Conservation (phyloP, 176 grass and related monocot species). For the Oryza meyeriana region DNA sequence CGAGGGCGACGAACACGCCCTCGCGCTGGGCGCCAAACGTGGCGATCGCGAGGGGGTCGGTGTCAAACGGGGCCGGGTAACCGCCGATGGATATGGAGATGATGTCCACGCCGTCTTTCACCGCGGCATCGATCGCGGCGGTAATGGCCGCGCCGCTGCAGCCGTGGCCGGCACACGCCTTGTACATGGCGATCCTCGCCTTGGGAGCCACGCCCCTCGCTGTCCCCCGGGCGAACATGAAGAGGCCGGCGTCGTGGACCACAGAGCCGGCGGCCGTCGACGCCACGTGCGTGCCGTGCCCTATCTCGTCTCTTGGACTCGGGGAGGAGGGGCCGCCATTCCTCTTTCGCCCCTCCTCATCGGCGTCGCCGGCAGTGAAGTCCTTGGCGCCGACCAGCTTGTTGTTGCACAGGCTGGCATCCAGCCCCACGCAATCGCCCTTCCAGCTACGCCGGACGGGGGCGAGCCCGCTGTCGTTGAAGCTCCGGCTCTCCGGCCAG, state of each 20-base stretch:
- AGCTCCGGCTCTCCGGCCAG: slow-evolving; percentile 50
- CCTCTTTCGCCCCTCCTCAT: no score
- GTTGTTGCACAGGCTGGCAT: slow-evolving; percentile 48
- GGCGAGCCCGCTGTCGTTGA: slow-evolving; percentile 14
- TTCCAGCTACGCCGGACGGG: slow-evolving; percentile 18
- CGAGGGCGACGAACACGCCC: slow-evolving; percentile 32
- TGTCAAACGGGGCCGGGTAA: not conserved
- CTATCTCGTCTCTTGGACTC: slow-evolving; percentile 27
- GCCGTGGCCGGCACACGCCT: not conserved
- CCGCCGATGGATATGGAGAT: slow-evolving; percentile 32
- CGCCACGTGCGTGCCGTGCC: slow-evolving; percentile 39
- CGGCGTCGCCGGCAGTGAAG: slow-evolving; percentile 38
- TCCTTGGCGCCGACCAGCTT: slow-evolving; percentile 53
- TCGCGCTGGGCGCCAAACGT: slow-evolving; percentile 17
- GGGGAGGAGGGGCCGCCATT: slow-evolving; percentile 15
- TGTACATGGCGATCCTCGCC: slow-evolving; percentile 36
- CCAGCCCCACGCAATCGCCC: slow-evolving; percentile 38
- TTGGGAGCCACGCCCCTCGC: slow-evolving; percentile 20
- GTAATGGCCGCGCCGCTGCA: not conserved
- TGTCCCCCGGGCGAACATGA: not conserved
- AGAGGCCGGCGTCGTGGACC: slow-evolving; percentile 4
- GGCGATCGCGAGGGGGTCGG: not conserved
- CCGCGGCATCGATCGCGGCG: slow-evolving; percentile 16
- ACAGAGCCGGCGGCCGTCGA: slow-evolving; percentile 26
- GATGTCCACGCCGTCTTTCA: slow-evolving; percentile 39